Percentiles rank a stretch among this genome's conserved stretches.
Conservation (phyloP, 257 asterid species). For the Solanum ahanhuiri region DNA sequence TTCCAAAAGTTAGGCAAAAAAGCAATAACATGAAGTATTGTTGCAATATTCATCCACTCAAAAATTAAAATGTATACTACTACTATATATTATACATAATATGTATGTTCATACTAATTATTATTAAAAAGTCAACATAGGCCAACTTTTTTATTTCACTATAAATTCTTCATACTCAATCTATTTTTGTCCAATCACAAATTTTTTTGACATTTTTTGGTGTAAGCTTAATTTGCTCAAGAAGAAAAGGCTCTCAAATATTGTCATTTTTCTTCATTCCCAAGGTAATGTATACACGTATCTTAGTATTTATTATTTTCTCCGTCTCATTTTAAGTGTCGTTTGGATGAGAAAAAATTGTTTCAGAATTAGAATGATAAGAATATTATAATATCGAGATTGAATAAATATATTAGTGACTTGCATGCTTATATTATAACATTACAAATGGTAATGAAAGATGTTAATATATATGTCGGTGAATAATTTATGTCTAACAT, state of each 20-base stretch:
- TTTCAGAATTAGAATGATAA: too few species aligned
- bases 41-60: slow-evolving; percentile 16
- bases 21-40: slow-evolving; percentile 30
- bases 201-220: background rate
- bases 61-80: background rate
- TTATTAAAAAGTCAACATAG: slow-evolving; percentile 38
- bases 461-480: background rate
- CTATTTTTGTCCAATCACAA: background rate
- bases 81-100: background rate
- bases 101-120: slow-evolving; percentile 4
- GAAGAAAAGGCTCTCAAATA: slow-evolving; percentile 42
- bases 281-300: background rate
- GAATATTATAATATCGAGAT: too few species aligned
- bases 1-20: slow-evolving; percentile 43
- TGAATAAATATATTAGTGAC: background rate
- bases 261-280: background rate
- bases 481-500: background rate
- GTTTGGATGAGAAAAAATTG: background rate
- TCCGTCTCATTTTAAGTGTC: background rate
- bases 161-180: slow-evolving; percentile 24
- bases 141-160: slow-evolving; percentile 8
- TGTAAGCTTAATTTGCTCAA: slow-evolving; percentile 38
- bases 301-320: background rate
- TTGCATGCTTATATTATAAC: background rate
- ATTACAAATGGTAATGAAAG: background rate